Evolutionary conservation across 164 flowering plant genomes (phyloP), one percentile per base, ranked within the genome.

Genomic region (Tinospora cordifolia): DNA sequence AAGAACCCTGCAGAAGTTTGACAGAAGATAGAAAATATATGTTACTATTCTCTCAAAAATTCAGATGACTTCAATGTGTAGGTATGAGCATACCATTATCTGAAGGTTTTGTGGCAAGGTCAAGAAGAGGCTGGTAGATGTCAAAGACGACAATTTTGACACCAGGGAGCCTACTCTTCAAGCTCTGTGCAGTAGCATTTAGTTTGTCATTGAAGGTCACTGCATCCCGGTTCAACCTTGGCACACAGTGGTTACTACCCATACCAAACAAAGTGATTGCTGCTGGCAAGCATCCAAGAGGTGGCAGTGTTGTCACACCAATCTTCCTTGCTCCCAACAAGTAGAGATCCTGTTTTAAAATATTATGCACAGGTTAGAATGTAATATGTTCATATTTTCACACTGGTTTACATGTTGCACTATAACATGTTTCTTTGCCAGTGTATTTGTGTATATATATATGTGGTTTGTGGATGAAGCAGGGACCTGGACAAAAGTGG

Each of bases 211-310:
- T 90, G 84, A 90, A 92, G 3, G 72, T 65, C 51, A 75, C 70
- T 0, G 99, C 90, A 70, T 86, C 96, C 19, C 59, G 62, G 76
- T 95, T 90, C 38, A 90, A 70, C 75, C 84, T 87, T 9, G 69
- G 76, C 8, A 92, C 84, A 57, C 97, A 92, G 66, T 78, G 68
- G 72, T 90, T 88, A 74, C 80, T 86, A 46, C 87, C 89, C 2
- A 27, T 3, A 3, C 98, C 96, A 54, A 91, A 95, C 17, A 91
- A 75, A 6, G 97, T 92, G 66, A 91, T 87, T 26, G 94, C 83
- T 44, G 97, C 97, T 0, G 99, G 99, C 80, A 95, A 77, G 79
- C 98, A 95, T 24, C 99, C 99, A 0, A 79, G 62, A 25, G 98
- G 98, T 12, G 98, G 97, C 67, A 92, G 75, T 40, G 72, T 79